Evolutionary conservation across 805 yeast genomes (phyloP), one percentile per base, ranked within the genome.

Genomic region (Starmerella khaoyaiensis): DNA sequence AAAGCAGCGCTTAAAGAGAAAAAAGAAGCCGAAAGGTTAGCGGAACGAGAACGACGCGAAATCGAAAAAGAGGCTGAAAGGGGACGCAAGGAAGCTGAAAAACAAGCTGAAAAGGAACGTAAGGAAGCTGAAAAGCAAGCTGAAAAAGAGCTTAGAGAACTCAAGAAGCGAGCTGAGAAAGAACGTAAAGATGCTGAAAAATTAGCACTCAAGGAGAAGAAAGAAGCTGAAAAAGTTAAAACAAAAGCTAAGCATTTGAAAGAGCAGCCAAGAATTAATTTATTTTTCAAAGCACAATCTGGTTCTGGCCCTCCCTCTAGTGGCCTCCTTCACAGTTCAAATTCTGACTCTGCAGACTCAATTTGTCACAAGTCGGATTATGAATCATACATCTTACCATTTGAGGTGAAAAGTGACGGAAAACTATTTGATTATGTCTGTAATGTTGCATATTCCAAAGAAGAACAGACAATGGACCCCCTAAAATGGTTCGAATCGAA

Each of bases 371-470:
- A 31, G 34, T 19, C 52, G 3, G 60, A 50, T 31, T 61, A 47
- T 43, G 47, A 50, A 22, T 19, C 33, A 7, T 31, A 36, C 6
- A 56, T 61, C 29, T 45, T 57, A 21, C 62, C 62, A 1, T 61
- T 56, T 33, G 54, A 51, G 27, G 44, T 55, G 33, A 55, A 56
- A 35, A 23, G 50, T 2, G 49, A 44, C 32, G 50, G 50, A 5
- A 39, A 39, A 5, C 29, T 55, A 7, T 47, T 32, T 37, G 45
- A 43, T 11, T 22, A 35, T 6, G 41, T 36, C 18, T 35, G 44
- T 33, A 44, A 41, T 27, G 34, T 19, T 23, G 11, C 12, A 5
- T 12, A n/a, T 2, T 20, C 19, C 5, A n/a, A 12, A 15, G 39
- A 30, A 21, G 45, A 37, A 24, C 12, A 7, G 11, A 21, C 14